These are phyloP conservation scores for Fusarium illudens DNA, from an alignment of 2,329 filamentous ascomycete species.

Conservation along the genomic window DNA sequence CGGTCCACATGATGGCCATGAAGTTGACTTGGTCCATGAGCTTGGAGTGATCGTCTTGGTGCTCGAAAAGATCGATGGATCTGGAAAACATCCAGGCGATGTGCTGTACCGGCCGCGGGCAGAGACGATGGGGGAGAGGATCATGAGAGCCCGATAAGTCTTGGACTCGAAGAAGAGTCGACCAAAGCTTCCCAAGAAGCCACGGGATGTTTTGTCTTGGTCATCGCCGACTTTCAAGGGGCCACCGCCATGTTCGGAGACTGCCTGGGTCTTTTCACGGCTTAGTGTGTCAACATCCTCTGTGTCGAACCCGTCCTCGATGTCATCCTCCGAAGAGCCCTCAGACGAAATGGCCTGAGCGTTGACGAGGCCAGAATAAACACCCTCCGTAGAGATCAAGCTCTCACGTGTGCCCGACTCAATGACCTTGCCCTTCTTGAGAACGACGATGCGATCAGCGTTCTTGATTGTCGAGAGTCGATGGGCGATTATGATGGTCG, in stretches of 20 bases:
- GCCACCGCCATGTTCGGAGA: slow-evolving; percentile 45
- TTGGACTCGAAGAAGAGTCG: slow-evolving; percentile 65
- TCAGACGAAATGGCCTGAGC: slow-evolving; percentile 67
- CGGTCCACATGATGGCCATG: not conserved
- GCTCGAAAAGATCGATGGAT: not conserved
- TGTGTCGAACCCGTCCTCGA: slow-evolving; percentile 51
- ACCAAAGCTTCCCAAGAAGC: slow-evolving; percentile 63
- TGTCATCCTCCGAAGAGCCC: slow-evolving; percentile 50
- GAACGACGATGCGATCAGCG: slow-evolving; percentile 80
- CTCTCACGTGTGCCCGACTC: slow-evolving; percentile 81
- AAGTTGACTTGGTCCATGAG: not conserved
- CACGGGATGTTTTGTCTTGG: slow-evolving; percentile 41
- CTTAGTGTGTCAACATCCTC: slow-evolving; percentile 49
- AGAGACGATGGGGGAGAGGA: slow-evolving; percentile 57
- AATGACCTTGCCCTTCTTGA: slow-evolving; percentile 74
- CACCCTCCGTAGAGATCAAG: slow-evolving; percentile 67
- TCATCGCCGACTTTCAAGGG: slow-evolving; percentile 38
- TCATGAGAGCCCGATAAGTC: slow-evolving; percentile 59
- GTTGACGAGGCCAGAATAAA: slow-evolving; percentile 74
- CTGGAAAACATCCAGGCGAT: slow-evolving; percentile 63
- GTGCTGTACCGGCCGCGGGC: slow-evolving; percentile 49
- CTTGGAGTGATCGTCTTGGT: not conserved
- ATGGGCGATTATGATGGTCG: slow-evolving; percentile 79
- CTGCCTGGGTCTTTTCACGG: slow-evolving; percentile 56
- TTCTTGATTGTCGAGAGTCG: slow-evolving; percentile 78